A percentile compares a stretch with the other conserved stretches of the same genome.
phyloP scores from a whole-genome alignment of 805 yeast species.

The Ogataea dorogensis region DNA sequence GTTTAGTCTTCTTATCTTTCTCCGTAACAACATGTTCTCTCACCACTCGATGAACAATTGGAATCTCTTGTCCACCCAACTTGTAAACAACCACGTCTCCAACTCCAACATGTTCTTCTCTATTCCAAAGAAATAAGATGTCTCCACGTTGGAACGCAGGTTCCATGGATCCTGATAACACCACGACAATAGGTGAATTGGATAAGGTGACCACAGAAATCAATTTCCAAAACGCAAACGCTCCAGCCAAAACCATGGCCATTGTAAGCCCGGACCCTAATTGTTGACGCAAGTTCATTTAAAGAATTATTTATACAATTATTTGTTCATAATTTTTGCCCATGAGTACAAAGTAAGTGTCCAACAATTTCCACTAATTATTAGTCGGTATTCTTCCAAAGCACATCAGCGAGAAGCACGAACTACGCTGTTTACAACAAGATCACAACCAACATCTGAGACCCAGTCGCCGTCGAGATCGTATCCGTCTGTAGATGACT shows the following conservation, averaged over 20 bases:
- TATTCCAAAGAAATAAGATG: constrained; percentile 85
- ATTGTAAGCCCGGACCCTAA: constrained; percentile 55
- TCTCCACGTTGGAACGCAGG: constrained; percentile 99
- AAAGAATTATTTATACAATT: constrained; percentile 3
- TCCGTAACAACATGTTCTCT: constrained; percentile 65
- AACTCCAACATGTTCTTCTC: constrained; percentile 61
- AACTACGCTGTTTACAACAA: constrained; percentile 26
- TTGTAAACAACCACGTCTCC: constrained; percentile 97
- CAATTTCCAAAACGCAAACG: constrained; percentile 90
- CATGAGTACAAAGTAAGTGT: constrained; percentile 25
- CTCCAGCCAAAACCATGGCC: constrained; percentile 79
- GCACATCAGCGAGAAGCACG: constrained; percentile 32
- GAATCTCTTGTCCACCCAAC: constrained; percentile 72
- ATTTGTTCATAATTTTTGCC: constrained; percentile 2
- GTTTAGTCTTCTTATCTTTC: constrained; percentile 16
- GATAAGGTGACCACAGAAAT: constrained; percentile 75
- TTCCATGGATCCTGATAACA: constrained; percentile 97
- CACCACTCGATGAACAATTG: constrained; percentile 95
- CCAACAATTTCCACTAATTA: constrained; percentile 9
- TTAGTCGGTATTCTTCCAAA: constrained; percentile 32
- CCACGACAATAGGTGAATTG: constrained; percentile 93
- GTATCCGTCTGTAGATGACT: constrained; percentile 13
- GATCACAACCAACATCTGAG: constrained; percentile 19
- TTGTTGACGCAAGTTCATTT: constrained; percentile 34
- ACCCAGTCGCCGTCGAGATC: constrained; percentile 15